phyloP scores from a whole-genome alignment of 495 filamentous ascomycete species.

The Penicillium psychrofluorescens region DNA sequence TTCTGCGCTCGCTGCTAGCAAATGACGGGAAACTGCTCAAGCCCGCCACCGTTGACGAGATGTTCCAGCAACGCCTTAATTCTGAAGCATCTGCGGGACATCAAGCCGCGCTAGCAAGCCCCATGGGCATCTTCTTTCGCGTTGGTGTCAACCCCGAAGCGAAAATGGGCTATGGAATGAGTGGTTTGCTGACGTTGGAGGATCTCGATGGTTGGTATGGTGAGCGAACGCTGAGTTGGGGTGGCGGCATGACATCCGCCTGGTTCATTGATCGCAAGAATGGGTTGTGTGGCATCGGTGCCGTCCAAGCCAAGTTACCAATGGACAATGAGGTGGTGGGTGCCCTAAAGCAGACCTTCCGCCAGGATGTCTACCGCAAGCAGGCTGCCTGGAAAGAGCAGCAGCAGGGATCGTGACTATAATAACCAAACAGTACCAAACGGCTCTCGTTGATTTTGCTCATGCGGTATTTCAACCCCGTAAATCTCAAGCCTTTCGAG shows the following conservation, averaged over 20 bases:
- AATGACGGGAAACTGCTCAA: conserved; percentile 39
- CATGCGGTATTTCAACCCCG: too few relatives aligned
- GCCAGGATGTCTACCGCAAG: conserved; percentile 34
- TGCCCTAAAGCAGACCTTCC: conserved; percentile 36
- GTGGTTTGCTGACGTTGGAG: conserved; percentile 20
- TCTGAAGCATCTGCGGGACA: conserved; percentile 10
- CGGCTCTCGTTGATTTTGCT: too few relatives aligned
- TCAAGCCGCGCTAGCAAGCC: conserved; percentile 11
- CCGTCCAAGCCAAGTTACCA: conserved; percentile 29
- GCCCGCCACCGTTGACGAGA: conserved; percentile 33
- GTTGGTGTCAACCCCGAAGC: conserved; percentile 16
- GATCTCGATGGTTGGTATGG: conserved; percentile 31
- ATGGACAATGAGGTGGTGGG: conserved; percentile 16
- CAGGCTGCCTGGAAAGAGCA: conserved; percentile 6
- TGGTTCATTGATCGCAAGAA: conserved; percentile 44
- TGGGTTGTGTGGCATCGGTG: conserved; percentile 33
- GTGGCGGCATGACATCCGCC: conserved; percentile 28
- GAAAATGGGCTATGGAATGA: conserved; percentile 18
- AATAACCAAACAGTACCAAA: too few relatives aligned
- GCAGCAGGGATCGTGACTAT: neutral
- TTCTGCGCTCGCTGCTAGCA: conserved; percentile 40
- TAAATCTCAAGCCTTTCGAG: too few relatives aligned
- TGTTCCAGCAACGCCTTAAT: conserved; percentile 46
- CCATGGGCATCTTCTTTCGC: conserved; percentile 17
- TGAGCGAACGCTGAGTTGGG: conserved; percentile 33